Evolutionary conservation across 2,329 filamentous ascomycete species (phyloP), one percentile per base, ranked within the genome.

Genomic region (Pseudogymnoascus sp.): DNA sequence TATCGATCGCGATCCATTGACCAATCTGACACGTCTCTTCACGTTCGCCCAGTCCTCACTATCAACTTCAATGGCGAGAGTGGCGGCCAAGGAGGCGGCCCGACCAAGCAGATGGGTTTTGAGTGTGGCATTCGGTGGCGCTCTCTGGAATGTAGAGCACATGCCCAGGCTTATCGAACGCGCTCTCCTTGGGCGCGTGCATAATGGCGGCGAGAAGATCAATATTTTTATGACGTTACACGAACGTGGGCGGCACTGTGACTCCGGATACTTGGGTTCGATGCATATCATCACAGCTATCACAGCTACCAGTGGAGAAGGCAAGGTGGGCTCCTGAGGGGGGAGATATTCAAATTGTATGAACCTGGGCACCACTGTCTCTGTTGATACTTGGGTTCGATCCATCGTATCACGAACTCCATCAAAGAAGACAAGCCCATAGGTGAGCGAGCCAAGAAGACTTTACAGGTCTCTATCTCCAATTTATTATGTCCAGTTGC

Each of bases 11-110:
- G 29, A 21, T 55, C 48, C 29, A 55, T 55, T 55, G 48, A 31
- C 48, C 48, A 55, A 55, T 55, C 48, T 35, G 29, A 55, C 48
- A 33, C 48, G 48, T 55, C 48, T 35, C 5, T 13, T 55, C 48
- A 12, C 48, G 6, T 21, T 55, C 15, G 4, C 48, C 29, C 48
- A 33, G 15, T 55, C 29, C 29, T 35, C 48, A 13, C 15, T 13
- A 55, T 55, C 48, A 9, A 6, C 29, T 55, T 27, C 12, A 21
- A 21, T 21, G 21, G 21, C 25, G 48, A 55, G 48, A 55, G 9
- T 55, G 48, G 21, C 29, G 48, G 48, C 48, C 48, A 55, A 17
- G 13, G 48, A 33, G 27, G 29, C 29, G 48, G 15, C 48, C 29
- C 5, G 21, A n/a, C 48, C 48, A 35, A 15, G 29, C 48, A 9